Evolutionary conservation across 345 rosid species (phyloP).

Genomic region (Turnera subulata): DNA sequence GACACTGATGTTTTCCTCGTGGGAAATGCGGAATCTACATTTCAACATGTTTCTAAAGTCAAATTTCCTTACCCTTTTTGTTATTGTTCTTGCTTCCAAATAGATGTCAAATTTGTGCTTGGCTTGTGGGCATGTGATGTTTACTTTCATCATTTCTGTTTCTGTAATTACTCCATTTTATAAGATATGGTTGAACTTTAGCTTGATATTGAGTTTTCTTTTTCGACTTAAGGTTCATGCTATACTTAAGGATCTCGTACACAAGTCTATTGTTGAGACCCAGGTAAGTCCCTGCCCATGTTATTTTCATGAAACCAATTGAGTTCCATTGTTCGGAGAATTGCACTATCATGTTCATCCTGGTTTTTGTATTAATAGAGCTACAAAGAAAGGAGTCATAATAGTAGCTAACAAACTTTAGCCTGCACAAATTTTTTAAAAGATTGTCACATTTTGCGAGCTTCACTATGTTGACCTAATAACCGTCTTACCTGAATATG

Average conservation of each 20-base stretch:
- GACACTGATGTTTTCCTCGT: background rate
- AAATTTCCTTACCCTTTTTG: background rate
- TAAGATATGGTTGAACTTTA: background rate
- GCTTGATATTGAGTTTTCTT: conserved; percentile 4
- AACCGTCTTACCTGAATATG: background rate
- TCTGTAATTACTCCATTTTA: background rate
- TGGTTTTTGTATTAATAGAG: background rate
- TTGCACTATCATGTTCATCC: background rate
- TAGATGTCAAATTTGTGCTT: background rate
- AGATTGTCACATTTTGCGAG: background rate
- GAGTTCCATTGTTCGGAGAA: background rate
- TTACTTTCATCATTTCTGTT: background rate
- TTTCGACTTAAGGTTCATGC: conserved; percentile 58
- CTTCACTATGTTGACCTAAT: background rate
- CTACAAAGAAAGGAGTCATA: background rate
- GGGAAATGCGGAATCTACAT: background rate
- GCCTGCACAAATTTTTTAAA: background rate
- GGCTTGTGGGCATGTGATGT: background rate
- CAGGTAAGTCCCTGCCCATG: conserved; percentile 36
- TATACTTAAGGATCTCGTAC: conserved; percentile 80
- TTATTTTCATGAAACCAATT: conserved; percentile 1
- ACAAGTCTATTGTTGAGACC: conserved; percentile 67
- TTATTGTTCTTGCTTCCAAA: background rate
- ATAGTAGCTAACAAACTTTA: conserved; percentile 3
- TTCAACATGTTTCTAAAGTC: background rate